These are phyloP conservation scores for Poteriospumella lacustris DNA, from an alignment of 108 stramenopile genomes.

Conservation along the genomic window DNA sequence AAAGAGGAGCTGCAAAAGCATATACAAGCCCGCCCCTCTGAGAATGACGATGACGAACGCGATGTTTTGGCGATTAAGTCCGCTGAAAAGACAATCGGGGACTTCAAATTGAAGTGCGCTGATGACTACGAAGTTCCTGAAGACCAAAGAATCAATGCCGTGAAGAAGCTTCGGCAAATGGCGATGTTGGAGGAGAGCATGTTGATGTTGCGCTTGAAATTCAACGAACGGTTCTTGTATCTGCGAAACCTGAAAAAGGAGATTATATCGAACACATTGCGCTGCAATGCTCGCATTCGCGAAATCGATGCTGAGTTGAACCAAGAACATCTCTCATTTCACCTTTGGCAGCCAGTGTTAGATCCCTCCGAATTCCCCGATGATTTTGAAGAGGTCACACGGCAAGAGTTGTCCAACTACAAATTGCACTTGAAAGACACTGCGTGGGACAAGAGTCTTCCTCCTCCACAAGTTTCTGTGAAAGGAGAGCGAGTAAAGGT, in stretches of 20 bases:
- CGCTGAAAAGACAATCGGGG: constrained; percentile 43
- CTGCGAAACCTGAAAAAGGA: constrained; percentile 42
- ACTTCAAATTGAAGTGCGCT: constrained; percentile 58
- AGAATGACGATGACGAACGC: constrained; percentile 26
- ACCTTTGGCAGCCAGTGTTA: constrained; percentile 4
- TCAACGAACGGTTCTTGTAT: constrained; percentile 50
- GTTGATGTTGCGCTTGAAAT: constrained; percentile 39
- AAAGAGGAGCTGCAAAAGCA: constrained; percentile 43
- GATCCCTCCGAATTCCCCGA: constrained; percentile 17
- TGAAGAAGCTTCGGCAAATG: constrained; percentile 53
- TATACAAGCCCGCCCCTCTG: constrained; percentile 41
- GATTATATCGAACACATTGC: not conserved
- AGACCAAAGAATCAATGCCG: constrained; percentile 53
- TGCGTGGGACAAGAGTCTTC: not conserved
- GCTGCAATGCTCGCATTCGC: constrained; percentile 1
- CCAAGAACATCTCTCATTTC: not conserved
- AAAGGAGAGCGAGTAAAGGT: not conserved
- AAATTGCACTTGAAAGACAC: not conserved
- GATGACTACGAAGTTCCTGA: constrained; percentile 55
- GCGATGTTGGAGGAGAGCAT: constrained; percentile 47
- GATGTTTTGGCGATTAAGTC: constrained; percentile 11
- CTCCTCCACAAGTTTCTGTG: not conserved
- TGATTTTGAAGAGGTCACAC: constrained; percentile 22
- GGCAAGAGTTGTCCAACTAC: not conserved
- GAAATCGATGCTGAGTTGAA: constrained; percentile 28